A percentile compares a stretch with the other conserved stretches of the same genome.
Evolutionary conservation across 139 green algal species (phyloP).

Genomic region (Chlorella ohadii): DNA sequence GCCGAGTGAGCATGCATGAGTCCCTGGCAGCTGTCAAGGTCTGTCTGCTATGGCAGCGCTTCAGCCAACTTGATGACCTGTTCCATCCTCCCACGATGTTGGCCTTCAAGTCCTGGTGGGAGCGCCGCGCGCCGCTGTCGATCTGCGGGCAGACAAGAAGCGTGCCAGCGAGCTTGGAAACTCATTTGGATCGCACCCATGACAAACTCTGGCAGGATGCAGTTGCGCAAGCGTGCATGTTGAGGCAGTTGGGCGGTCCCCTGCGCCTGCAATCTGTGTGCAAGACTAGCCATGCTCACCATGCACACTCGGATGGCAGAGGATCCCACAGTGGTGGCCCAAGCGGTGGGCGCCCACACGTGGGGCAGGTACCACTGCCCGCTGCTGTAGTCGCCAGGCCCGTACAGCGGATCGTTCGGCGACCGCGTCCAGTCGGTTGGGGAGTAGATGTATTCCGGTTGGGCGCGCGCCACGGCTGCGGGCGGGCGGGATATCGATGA

Average conservation of each 20-base stretch:
- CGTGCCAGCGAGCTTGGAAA: no score
- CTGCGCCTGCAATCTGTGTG: no score
- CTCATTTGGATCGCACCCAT: no score
- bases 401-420: background rate
- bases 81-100: conserved; percentile 62
- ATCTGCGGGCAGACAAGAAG: conserved; percentile 41
- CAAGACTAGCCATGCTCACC: no score
- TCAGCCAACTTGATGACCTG: no score
- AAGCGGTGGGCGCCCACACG: conserved; percentile 15
- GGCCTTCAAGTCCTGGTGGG: conserved; percentile 65
- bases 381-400: background rate
- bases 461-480: background rate
- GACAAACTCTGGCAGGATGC: no score
- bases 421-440: background rate
- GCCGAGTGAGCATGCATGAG: no score
- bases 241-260: no score
- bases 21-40: no score
- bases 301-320: conserved; percentile 33
- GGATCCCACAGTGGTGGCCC: conserved; percentile 27
- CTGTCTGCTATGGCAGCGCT: no score
- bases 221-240: no score
- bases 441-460: background rate
- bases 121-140: conserved; percentile 68
- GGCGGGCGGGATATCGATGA: no score
- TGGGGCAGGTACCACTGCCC: conserved; percentile 37